Evolutionary conservation across 164 flowering plant species (phyloP).

Genomic region (Malania oleifera): DNA sequence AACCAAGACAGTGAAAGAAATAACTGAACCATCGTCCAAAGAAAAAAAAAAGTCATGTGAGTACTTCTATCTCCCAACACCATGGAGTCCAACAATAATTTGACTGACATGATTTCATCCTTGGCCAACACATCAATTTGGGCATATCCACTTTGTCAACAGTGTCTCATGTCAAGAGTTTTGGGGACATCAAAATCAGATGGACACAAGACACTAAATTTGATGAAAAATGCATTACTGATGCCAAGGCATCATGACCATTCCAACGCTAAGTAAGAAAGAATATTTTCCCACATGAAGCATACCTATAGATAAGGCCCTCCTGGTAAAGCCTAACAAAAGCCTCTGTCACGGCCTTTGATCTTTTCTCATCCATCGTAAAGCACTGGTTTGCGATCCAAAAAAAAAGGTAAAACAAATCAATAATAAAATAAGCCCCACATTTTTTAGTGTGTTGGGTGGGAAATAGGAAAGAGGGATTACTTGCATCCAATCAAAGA

Average conservation of each 20-base stretch:
- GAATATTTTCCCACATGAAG: background rate
- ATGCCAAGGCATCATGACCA: background rate
- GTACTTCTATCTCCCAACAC: no score
- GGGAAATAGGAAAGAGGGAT: background rate
- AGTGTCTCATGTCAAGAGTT: no score
- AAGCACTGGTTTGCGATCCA: conserved; percentile 45
- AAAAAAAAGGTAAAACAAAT: background rate
- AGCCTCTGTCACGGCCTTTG: conserved; percentile 90
- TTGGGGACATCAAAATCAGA: no score
- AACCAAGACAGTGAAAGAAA: background rate
- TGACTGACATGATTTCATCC: no score
- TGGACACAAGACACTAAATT: no score
- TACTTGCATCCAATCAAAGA: background rate
- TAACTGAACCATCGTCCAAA: background rate
- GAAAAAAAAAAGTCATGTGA: background rate
- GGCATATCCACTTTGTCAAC: no score
- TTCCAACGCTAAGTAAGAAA: background rate
- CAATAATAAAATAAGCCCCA: background rate
- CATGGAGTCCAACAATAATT: no score
- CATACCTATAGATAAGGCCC: conserved; percentile 86
- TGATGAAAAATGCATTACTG: background rate
- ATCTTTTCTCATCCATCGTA: conserved; percentile 93
- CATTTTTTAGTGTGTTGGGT: no score
- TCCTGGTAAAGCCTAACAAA: conserved; percentile 75
- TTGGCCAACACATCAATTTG: no score